phyloP scores from a whole-genome alignment of 495 filamentous ascomycete species.

The Penicillium psychrofluorescens region DNA sequence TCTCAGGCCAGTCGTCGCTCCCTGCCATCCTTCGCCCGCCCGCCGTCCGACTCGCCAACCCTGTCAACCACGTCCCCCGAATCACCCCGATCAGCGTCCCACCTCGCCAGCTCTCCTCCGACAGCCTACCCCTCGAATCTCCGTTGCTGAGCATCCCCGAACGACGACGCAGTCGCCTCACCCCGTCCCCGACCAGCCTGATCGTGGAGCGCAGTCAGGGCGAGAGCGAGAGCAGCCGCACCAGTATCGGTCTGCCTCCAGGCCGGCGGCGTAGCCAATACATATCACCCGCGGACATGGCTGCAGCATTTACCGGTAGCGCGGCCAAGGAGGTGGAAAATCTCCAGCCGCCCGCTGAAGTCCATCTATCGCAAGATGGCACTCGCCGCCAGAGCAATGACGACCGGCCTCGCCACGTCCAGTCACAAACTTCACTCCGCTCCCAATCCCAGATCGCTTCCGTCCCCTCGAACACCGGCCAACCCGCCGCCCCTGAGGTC shows the following conservation, averaged over 20 bases:
- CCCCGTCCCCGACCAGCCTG: constrained; percentile 50
- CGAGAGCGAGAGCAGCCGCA: constrained; percentile 50
- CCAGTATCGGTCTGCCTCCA: constrained; percentile 60
- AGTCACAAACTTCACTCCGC: constrained; percentile 33
- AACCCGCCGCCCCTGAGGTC: constrained; percentile 37
- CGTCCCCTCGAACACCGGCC: constrained; percentile 33
- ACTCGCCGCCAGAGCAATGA: constrained; percentile 11
- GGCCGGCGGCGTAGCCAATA: constrained; percentile 39
- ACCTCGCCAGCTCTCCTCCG: constrained; percentile 28
- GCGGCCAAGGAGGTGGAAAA: constrained; percentile 22
- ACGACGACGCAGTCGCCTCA: constrained; percentile 49
- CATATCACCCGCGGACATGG: constrained; percentile 36
- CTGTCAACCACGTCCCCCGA: constrained; percentile 43
- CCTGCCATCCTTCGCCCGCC: constrained; percentile 27
- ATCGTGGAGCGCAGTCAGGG: constrained; percentile 56
- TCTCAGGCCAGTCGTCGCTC: constrained; percentile 20
- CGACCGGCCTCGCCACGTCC: constrained; percentile 26
- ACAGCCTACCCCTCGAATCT: constrained; percentile 42
- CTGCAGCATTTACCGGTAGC: constrained; percentile 30
- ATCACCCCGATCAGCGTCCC: constrained; percentile 31
- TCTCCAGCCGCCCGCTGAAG: constrained; percentile 25
- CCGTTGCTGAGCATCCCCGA: constrained; percentile 62
- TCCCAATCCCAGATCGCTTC: constrained; percentile 36
- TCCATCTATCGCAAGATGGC: constrained; percentile 22
- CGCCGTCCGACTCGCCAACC: constrained; percentile 38